These are phyloP conservation scores for Piromyces finnis DNA, from an alignment of 192 early-diverging fungal species.

Conservation along the genomic window DNA sequence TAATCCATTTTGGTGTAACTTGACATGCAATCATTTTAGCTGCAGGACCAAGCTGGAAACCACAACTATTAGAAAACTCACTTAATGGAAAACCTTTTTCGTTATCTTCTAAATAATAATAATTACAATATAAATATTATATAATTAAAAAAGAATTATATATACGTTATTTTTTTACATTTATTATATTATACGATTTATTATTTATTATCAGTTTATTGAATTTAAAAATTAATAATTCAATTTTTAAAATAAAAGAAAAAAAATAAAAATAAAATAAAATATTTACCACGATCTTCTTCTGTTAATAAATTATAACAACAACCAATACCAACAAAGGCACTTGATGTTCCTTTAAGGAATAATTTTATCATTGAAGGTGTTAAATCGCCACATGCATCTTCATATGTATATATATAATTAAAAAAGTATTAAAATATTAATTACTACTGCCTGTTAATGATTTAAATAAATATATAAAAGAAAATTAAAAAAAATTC, in stretches of 20 bases:
- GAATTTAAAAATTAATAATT: no score
- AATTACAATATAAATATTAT: neutral
- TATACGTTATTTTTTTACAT: no score
- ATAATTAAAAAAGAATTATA: no score
- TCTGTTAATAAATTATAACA: constrained; percentile 74
- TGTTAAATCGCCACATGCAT: constrained; percentile 70
- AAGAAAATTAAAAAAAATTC: no score
- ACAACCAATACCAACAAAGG: constrained; percentile 55
- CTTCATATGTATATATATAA: constrained; percentile 11
- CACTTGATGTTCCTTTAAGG: constrained; percentile 17
- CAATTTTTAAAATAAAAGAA: no score
- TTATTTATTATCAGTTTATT: no score
- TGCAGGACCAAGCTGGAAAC: constrained; percentile 27
- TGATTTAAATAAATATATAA: no score
- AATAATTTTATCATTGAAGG: constrained; percentile 50
- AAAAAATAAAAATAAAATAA: no score
- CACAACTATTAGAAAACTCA: neutral
- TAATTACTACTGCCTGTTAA: no score
- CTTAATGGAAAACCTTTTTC: neutral
- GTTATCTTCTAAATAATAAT: neutral
- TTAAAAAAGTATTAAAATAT: no score
- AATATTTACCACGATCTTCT: neutral
- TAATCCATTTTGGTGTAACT: constrained; percentile 56
- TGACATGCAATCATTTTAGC: constrained; percentile 62
- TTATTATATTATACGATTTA: no score